Conservation (phyloP, 768 basidiomycete species). For the Leccinum uliginosum region DNA sequence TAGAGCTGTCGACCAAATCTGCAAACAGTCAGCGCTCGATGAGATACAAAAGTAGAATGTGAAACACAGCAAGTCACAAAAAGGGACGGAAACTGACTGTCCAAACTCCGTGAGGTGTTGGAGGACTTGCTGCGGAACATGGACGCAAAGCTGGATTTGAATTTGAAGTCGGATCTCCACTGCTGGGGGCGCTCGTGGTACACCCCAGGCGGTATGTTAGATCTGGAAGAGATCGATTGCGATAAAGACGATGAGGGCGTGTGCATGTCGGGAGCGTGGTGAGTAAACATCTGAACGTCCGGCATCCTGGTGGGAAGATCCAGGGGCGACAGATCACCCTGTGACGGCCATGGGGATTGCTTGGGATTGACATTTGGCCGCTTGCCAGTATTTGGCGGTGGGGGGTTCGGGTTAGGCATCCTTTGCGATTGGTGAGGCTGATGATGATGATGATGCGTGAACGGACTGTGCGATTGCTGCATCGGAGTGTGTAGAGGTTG, state of each 20-base stretch:
- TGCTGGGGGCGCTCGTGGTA: slow-evolving; percentile 23
- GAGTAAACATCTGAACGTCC: slow-evolving; percentile 10
- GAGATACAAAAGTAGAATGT: background rate
- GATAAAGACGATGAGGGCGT: slow-evolving; percentile 26
- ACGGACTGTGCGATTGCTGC: slow-evolving; percentile 10
- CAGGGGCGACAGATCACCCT: slow-evolving; percentile 20
- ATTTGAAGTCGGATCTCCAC: slow-evolving; percentile 32
- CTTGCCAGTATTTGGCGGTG: background rate
- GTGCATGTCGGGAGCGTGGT: slow-evolving; percentile 17
- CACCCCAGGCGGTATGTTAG: slow-evolving; percentile 8
- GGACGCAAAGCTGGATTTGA: slow-evolving; percentile 28
- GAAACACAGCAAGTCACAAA: background rate
- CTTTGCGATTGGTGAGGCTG: slow-evolving; percentile 5
- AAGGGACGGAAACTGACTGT: slow-evolving; percentile 15
- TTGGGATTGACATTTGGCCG: slow-evolving; percentile 3
- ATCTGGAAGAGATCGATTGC: slow-evolving; percentile 9
- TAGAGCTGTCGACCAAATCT: slow-evolving; percentile 26
- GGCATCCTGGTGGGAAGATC: slow-evolving; percentile 19
- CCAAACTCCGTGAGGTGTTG: slow-evolving; percentile 4
- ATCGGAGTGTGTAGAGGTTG: slow-evolving; percentile 14
- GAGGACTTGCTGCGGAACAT: slow-evolving; percentile 27
- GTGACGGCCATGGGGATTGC: slow-evolving; percentile 11
- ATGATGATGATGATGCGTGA: slow-evolving; percentile 1
- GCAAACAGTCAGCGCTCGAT: background rate
- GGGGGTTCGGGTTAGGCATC: background rate